Conservation (phyloP, 768 basidiomycete genomes). For the Suillus lakei region DNA sequence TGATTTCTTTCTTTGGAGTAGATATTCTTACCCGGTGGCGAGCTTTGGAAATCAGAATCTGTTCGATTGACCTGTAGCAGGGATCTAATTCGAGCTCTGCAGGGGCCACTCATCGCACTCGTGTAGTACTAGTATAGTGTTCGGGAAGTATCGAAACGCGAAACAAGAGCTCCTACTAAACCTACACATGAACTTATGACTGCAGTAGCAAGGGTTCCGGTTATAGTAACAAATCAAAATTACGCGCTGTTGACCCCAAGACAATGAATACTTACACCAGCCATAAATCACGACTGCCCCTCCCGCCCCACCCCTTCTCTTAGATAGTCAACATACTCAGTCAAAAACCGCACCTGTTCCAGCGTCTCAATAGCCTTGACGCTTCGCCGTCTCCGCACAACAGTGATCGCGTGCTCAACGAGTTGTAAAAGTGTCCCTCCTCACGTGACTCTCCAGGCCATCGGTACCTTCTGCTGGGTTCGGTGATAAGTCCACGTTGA, state of each 20-base stretch:
- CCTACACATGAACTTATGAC: not conserved
- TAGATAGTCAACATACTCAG: slow-evolving; percentile 74
- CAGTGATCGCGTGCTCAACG: slow-evolving; percentile 72
- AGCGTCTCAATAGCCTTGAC: slow-evolving; percentile 93
- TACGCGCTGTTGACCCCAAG: not conserved
- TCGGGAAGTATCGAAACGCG: not conserved
- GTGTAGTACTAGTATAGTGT: not conserved
- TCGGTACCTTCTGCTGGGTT: slow-evolving; percentile 3
- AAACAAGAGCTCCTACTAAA: not conserved
- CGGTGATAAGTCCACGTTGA: slow-evolving; percentile 33
- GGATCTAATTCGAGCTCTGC: not conserved
- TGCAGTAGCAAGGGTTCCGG: not conserved
- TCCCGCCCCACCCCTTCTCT: slow-evolving; percentile 19
- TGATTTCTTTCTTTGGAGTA: no score
- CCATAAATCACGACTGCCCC: not conserved
- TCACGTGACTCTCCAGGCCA: slow-evolving; percentile 22
- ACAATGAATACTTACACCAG: not conserved
- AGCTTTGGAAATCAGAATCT: no score
- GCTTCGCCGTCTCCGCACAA: slow-evolving; percentile 78
- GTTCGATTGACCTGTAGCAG: not conserved
- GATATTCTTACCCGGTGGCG: no score
- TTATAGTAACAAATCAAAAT: not conserved
- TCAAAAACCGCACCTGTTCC: slow-evolving; percentile 87
- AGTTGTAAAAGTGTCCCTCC: slow-evolving; percentile 61
- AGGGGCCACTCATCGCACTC: not conserved